Base-by-base conservation (phyloP, 768 basidiomycete genomes). In the Sutorius australiensis region DNA sequence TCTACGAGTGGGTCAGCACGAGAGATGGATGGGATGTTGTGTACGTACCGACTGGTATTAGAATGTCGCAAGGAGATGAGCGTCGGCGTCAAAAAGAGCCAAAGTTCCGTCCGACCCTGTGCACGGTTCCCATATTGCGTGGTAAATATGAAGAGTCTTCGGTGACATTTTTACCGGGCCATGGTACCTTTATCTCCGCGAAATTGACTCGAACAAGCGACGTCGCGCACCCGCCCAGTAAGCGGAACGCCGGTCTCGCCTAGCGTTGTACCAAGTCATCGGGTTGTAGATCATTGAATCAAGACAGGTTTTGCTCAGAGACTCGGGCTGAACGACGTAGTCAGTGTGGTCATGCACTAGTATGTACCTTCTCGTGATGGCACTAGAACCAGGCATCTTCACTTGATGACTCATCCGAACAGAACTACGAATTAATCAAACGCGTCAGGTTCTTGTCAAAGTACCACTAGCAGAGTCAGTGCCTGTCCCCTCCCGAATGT, bases 141-240 rank as follows among this genome's bases (percentile, higher is more conserved):
- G 58, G 46, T 55, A 45, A 37, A 61, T 61, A 52, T 47, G 41
- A 43, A 54, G 45, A n/a, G 17, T 28, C 31, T 28, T 33, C 51
- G 33, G 51, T 45, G 43, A 21, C 21, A 36, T 46, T 49, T 50
- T 46, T 16, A 7, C 50, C 34, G 40, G 33, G 45, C 27, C 33
- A 38, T 37, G 44, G 45, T 40, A 37, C 36, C 34, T 56, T 53
- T 51, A 65, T 65, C 65, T 67, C 64, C 64, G 65, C 64, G 57
- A 63, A 61, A 51, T 52, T 54, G 48, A 45, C n/a, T 16, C 24
- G 16, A 36, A 32, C 33, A 40, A 51, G 17, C 30, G 19, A 30
- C 7, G 30, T 27, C 32, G 9, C 28, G n/a, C 27, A 61, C 48
- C 56, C 60, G 60, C 50, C 34, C 53, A 49, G 51, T 45, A 56